Evolutionary conservation across 106 monocot genomes (phyloP), one percentile per base, ranked within the genome.

Genomic region (Allium cepa): DNA sequence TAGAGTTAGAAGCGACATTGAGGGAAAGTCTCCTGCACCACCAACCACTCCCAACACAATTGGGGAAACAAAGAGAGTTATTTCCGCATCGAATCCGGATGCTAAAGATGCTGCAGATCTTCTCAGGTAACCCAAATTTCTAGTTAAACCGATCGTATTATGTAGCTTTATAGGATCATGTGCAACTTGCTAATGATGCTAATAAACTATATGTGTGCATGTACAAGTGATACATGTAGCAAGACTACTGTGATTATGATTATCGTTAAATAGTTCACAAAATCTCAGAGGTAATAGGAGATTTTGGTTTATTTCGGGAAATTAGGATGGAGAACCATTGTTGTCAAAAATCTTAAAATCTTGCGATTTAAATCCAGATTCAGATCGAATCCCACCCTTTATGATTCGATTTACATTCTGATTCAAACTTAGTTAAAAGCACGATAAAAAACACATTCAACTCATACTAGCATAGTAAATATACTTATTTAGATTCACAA

Each of bases 51-150:
- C 36, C 50, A 46, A 57, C 59, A 60, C n/a, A 50, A 18, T 73
- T 45, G 75, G 47, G 18, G 89, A 91, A 71, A 67, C 73, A 45
- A 87, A 87, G 63, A 50, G 81, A 59, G 57, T 86, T 10, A 49
- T 88, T 62, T 78, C 89, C 60, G 97, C 89, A 8, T 53, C 89
- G 69, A 89, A 97, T 73, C 97, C 97, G n/a, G 92, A 87, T 47
- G 56, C 79, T 52, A 84, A 86, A 75, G 97, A 97, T 77, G 97
- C 92, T 72, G 92, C 97, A 9, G 88, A 92, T 49, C 84, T 97
- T 56, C 71, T 97, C 10, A 89, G 97, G 97, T 97, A 68, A 50
- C 53, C 55, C 56, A 36, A 36, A 36, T 36, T 36, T 3, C 36
- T 36, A 4, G 36, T 36, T 36, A 36, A 36, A 36, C 36, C 36